phyloP scores from a whole-genome alignment of 352 stramenopile species.

The Phytophthora vignae region DNA sequence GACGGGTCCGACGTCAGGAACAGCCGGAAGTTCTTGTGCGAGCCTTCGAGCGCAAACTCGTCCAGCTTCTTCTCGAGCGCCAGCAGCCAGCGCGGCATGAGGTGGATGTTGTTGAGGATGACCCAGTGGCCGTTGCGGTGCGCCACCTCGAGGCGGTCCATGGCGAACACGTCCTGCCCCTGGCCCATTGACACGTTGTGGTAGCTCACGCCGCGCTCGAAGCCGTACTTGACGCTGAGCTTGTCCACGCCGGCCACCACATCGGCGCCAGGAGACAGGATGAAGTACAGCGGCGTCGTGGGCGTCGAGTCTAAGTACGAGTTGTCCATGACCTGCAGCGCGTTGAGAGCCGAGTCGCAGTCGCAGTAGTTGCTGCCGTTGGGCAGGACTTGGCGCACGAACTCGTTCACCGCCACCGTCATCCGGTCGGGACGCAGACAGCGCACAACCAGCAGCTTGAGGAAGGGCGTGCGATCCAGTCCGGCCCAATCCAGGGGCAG shows the following conservation, averaged over 20 bases:
- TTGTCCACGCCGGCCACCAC: conserved; percentile 96
- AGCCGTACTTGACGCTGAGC: conserved; percentile 95
- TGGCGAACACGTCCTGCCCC: conserved; percentile 96
- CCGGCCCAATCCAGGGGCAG: conserved; percentile 96
- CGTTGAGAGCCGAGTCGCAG: conserved; percentile 96
- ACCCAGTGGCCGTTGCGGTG: conserved; percentile 98
- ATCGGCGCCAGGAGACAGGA: conserved; percentile 96
- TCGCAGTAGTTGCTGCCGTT: conserved; percentile 96
- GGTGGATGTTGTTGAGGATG: conserved; percentile 98
- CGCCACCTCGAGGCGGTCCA: conserved; percentile 94
- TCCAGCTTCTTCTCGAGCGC: conserved; percentile 98
- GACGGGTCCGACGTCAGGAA: conserved; percentile 96
- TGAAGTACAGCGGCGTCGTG: conserved; percentile 97
- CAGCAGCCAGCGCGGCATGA: conserved; percentile 97
- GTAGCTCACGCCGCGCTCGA: conserved; percentile 96
- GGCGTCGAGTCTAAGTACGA: conserved; percentile 95
- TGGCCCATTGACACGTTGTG: conserved; percentile 99
- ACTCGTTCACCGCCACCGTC: conserved; percentile 95
- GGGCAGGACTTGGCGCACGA: conserved; percentile 94
- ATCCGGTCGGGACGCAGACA: conserved; percentile 95
- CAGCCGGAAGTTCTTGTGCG: conserved; percentile 95
- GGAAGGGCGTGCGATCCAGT: conserved; percentile 95
- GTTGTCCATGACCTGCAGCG: conserved; percentile 96
- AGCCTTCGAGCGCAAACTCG: conserved; percentile 94
- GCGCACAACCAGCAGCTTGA: conserved; percentile 97